Conservation (phyloP, 2,329 filamentous ascomycete genomes). For the Penicillium digitatum region DNA sequence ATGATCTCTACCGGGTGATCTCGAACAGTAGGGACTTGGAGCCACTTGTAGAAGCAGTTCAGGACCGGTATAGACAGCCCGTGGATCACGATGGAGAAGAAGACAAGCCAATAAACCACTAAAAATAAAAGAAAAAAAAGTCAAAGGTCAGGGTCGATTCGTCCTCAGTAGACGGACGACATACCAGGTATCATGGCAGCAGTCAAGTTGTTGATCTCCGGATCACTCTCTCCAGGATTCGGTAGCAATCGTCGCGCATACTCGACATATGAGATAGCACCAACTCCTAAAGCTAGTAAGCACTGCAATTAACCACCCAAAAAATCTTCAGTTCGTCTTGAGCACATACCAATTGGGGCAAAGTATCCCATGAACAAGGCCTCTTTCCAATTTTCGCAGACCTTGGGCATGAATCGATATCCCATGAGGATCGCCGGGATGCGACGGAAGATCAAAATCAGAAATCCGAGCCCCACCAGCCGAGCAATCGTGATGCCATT, state of each 20-base stretch:
- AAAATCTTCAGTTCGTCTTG: not conserved
- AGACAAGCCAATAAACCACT: conserved; percentile 47
- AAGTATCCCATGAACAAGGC: conserved; percentile 60
- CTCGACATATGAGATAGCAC: conserved; percentile 47
- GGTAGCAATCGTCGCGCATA: conserved; percentile 46
- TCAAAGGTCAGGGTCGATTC: not conserved
- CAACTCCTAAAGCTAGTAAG: conserved; percentile 34
- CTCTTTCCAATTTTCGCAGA: conserved; percentile 54
- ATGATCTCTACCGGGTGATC: conserved; percentile 35
- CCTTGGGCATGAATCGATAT: conserved; percentile 55
- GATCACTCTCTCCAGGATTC: conserved; percentile 37
- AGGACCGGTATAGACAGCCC: conserved; percentile 39
- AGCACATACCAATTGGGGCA: conserved; percentile 40
- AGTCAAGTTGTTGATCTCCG: conserved; percentile 41
- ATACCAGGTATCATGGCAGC: conserved; percentile 40
- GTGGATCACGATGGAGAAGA: conserved; percentile 41
- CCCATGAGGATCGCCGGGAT: conserved; percentile 54
- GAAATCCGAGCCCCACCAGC: conserved; percentile 50
- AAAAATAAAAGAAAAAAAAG: no score
- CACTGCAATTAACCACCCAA: not conserved
- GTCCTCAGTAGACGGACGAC: not conserved
- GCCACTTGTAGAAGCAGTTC: conserved; percentile 30
- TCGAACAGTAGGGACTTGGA: conserved; percentile 29
- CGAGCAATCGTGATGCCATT: conserved; percentile 53
- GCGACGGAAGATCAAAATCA: conserved; percentile 54